These are phyloP conservation scores for Aspergillus homomorphus DNA, from an alignment of 495 filamentous ascomycete genomes.

Conservation along the genomic window DNA sequence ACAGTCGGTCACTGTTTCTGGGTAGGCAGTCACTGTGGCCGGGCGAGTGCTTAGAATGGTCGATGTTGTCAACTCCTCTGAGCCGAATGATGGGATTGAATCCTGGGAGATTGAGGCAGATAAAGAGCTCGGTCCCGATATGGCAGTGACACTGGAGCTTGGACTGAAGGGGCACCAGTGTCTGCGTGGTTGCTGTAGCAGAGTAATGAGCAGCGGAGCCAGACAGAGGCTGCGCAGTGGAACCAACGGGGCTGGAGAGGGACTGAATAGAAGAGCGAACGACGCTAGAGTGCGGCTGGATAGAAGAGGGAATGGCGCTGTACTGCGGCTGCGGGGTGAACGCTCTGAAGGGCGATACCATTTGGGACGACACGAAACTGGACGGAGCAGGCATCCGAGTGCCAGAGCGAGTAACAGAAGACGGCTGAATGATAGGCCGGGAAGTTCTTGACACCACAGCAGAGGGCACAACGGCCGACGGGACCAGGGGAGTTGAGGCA, in stretches of 20 bases:
- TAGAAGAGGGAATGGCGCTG: neutral
- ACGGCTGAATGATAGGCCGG: neutral
- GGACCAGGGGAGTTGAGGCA: neutral
- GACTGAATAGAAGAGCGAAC: no score
- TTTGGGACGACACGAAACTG: neutral
- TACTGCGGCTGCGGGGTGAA: neutral
- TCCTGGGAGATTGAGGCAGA: neutral
- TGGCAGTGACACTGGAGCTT: neutral
- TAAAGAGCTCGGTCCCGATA: neutral
- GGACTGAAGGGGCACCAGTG: neutral
- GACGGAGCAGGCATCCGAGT: neutral
- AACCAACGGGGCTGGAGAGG: no score
- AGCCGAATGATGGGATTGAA: neutral
- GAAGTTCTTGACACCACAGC: neutral
- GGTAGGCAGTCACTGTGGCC: neutral
- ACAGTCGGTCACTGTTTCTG: neutral
- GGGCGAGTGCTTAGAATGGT: neutral
- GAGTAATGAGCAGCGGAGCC: neutral
- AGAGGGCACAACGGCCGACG: neutral
- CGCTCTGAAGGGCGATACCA: neutral
- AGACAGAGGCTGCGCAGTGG: neutral
- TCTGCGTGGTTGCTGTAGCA: neutral
- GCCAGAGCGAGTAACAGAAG: neutral
- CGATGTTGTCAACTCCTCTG: neutral
- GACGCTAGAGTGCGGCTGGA: no score